Evolutionary conservation across 1,284 basidiomycete species (phyloP).

Genomic region (Ustanciosporium gigantosporum): DNA sequence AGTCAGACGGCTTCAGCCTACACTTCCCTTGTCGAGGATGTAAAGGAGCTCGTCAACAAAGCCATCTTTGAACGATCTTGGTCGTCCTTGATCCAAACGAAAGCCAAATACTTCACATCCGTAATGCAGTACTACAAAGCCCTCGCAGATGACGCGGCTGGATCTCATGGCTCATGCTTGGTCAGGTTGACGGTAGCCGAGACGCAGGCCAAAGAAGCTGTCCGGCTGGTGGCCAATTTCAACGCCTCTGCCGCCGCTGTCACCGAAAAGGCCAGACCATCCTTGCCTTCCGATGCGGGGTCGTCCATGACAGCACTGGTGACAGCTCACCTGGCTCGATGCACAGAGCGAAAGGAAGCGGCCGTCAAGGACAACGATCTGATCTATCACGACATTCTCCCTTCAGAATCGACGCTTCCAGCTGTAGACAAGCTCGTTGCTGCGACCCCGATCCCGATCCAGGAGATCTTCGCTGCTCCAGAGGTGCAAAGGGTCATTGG

Average conservation of each 20-base stretch:
- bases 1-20: constrained; percentile 83
- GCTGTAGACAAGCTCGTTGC: constrained; percentile 77
- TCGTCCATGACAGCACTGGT: constrained; percentile 77
- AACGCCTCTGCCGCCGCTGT: constrained; percentile 73
- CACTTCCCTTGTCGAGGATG: constrained; percentile 77
- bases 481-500: constrained; percentile 96
- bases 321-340: constrained; percentile 78
- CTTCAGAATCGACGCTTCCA: constrained; percentile 77
- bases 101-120: constrained; percentile 85
- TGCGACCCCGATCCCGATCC: constrained; percentile 82
- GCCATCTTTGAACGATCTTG: constrained; percentile 95
- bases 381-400: constrained; percentile 94
- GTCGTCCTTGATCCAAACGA: constrained; percentile 83
- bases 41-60: constrained; percentile 93
- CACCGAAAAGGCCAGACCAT: constrained; percentile 63
- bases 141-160: constrained; percentile 74
- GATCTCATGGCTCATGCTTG: constrained; percentile 84
- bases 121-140: constrained; percentile 85
- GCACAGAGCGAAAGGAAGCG: constrained; percentile 75
- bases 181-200: constrained; percentile 81
- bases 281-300: constrained; percentile 84
- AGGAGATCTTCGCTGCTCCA: constrained; percentile 86
- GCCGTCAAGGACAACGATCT: constrained; percentile 91
- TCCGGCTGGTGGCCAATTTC: constrained; percentile 73
- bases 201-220: constrained; percentile 80